Evolutionary conservation across 2,329 filamentous ascomycete genomes (phyloP).

Genomic region (Phyllosticta capitalensis): DNA sequence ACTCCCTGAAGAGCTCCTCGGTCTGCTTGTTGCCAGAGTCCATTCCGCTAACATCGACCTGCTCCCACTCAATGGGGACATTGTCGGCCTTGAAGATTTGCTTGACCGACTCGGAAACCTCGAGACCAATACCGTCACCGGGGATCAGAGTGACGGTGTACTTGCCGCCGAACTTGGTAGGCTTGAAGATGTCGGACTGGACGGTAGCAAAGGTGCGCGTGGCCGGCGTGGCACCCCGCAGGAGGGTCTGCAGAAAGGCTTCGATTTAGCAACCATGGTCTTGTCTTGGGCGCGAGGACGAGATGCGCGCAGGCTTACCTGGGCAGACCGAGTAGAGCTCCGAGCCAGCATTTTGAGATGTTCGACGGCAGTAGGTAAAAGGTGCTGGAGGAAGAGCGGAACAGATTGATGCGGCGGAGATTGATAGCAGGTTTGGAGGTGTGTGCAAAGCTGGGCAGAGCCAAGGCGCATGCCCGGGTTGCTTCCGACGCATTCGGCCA

Average conservation of each 20-base stretch:
- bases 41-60: slow-evolving; percentile 89
- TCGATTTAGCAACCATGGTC: slow-evolving; percentile 18
- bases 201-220: slow-evolving; percentile 51
- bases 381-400: slow-evolving; percentile 8
- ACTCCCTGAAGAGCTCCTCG: slow-evolving; percentile 91
- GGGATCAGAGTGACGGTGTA: slow-evolving; percentile 98
- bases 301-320: slow-evolving; percentile 26
- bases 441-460: slow-evolving; percentile 7
- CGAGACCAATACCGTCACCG: slow-evolving; percentile 93
- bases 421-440: slow-evolving; percentile 1
- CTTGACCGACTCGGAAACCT: slow-evolving; percentile 97
- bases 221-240: slow-evolving; percentile 43
- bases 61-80: slow-evolving; percentile 97
- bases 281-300: slow-evolving; percentile 6
- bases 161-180: slow-evolving; percentile 97
- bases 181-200: slow-evolving; percentile 95
- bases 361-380: not conserved
- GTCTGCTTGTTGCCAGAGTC: slow-evolving; percentile 77
- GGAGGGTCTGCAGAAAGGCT: slow-evolving; percentile 38
- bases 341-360: slow-evolving; percentile 32
- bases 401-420: slow-evolving; percentile 6
- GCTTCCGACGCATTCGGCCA: slow-evolving; percentile 8
- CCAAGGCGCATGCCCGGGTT: slow-evolving; percentile 1
- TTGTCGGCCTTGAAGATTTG: slow-evolving; percentile 99
- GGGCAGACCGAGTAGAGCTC: slow-evolving; percentile 37